A percentile compares a stretch with the other conserved stretches of the same genome.
phyloP scores from a whole-genome alignment of 1,284 basidiomycete genomes.

The Pterulicium gracile region DNA sequence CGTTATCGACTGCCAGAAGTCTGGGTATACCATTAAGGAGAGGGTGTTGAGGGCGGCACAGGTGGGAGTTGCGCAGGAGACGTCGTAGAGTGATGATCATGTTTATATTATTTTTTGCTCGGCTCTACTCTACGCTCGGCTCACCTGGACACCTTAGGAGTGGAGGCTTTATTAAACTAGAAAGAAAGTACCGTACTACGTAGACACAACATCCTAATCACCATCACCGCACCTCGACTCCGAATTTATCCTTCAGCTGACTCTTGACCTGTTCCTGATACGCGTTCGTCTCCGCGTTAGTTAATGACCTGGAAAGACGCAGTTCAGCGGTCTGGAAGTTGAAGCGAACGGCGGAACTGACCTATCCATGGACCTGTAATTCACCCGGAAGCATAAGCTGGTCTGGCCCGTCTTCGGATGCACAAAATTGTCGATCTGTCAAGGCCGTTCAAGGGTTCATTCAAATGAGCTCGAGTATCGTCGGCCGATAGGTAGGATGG shows the following conservation, averaged over 20 bases:
- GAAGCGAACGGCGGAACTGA: too few relatives aligned
- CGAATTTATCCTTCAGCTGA: conserved; percentile 44
- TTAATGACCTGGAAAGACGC: conserved; percentile 68
- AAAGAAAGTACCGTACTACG: neutral
- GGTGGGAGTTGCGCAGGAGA: conserved; percentile 86
- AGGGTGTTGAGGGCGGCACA: conserved; percentile 90
- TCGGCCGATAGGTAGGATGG: too few relatives aligned
- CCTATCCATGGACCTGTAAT: conserved; percentile 97
- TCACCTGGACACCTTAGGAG: conserved; percentile 1
- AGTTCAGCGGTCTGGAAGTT: too few relatives aligned
- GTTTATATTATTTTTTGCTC: neutral
- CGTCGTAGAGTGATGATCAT: conserved; percentile 29
- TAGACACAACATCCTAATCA: conserved; percentile 18
- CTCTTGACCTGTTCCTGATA: conserved; percentile 54
- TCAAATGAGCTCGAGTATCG: too few relatives aligned
- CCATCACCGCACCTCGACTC: conserved; percentile 73
- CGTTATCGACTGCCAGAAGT: conserved; percentile 87
- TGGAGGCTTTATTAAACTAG: conserved; percentile 16
- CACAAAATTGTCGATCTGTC: conserved; percentile 90
- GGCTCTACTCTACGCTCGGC: neutral
- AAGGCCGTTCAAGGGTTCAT: too few relatives aligned
- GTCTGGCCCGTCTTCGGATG: conserved; percentile 82
- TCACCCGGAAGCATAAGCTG: conserved; percentile 86
- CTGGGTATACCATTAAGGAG: conserved; percentile 88
- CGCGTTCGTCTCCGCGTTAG: conserved; percentile 83